Evolutionary conservation across 768 basidiomycete genomes (phyloP), one percentile per base, ranked within the genome.

Genomic region (Lactarius evosmus): DNA sequence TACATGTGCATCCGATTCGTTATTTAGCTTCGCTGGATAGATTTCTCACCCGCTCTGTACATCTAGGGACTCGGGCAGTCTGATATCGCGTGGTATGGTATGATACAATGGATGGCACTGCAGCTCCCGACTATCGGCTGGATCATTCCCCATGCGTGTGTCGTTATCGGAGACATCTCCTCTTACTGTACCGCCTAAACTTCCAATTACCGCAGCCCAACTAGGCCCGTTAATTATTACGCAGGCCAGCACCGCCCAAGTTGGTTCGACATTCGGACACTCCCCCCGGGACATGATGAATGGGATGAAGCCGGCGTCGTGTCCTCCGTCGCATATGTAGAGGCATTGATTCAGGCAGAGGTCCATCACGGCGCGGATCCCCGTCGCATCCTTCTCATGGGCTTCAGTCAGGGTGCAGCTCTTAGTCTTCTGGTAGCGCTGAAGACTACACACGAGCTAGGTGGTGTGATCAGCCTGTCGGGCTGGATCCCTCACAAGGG

Each of bases 341-440:
- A 81, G 64, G 63, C 66, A 41, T 69, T 80, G 19, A 76, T 80
- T 32, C 71, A 76, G 40, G 60, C 71, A 7, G 75, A 78, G 65
- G 73, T 80, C 30, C 75, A 78, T 60, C 50, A 67, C 38, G 77
- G 79, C 4, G 68, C 74, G 11, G 75, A 76, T 57, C 69, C 78
- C 1, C 70, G 72, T 29, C 72, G 72, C 30, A 76, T 80, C 25
- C 66, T 79, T n/a, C 70, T 81, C 1, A 73, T 75, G 19, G 79
- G 79, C 29, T 80, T 80, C 63, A 77, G 77, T 30, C 80, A 81
- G 65, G 79, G 80, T 9, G 78, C 77, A 0, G 75, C 78, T 7
- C 71, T 79, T 33, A 70, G 71, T 61, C 67, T 80, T 62, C 72
- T 80, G 68, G 73, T 75, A 0, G 74, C 76, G 0, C 70, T 80